Evolutionary conservation across 768 basidiomycete species (phyloP), one percentile per base, ranked within the genome.

Genomic region (Boletellus emodensis): DNA sequence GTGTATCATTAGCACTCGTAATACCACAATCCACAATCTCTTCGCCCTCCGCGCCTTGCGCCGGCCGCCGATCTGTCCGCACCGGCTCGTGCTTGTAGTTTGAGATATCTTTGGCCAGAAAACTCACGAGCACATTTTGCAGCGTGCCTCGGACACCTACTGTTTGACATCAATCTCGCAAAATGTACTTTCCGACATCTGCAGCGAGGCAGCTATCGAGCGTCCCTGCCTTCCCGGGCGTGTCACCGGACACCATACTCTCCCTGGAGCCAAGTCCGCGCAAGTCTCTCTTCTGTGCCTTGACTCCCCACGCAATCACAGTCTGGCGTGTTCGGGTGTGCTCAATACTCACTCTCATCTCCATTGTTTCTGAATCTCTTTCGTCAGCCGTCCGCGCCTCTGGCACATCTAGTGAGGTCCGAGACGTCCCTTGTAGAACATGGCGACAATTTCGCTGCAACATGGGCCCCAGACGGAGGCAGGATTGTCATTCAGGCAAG

Each of bases 141-240:
- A 30, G 3, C 30, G 30, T 11, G 30, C 30, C 8, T 10, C 30
- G 30, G 30, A 7, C 30, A 30, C 11, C 30, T 11, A 9, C 9
- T 11, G 30, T 4, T 30, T 30, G n/a, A 13, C 41, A 17, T 39
- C 40, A 20, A 44, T 35, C 28, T 46, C 24, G 46, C 20, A 17
- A 38, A 7, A 92, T 92, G 90, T 93, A 91, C 71, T 92, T 92
- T 69, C 90, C 88, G 51, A 91, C 87, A 22, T 82, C 85, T 33
- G 82, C 87, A 38, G 87, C 90, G 26, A 74, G 80, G 61, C 87
- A 83, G 62, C 76, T 92, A 37, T 83, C 84, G 15, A 81, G 82
- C 15, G 75, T 77, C 18, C 87, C 89, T 33, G 75, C 81, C n/a
- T 71, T 89, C 32, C 83, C 86, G 26, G 80, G 85, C 54, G 67